phyloP scores from a whole-genome alignment of 106 monocot species.

The Dendrobium chrysotoxum region DNA sequence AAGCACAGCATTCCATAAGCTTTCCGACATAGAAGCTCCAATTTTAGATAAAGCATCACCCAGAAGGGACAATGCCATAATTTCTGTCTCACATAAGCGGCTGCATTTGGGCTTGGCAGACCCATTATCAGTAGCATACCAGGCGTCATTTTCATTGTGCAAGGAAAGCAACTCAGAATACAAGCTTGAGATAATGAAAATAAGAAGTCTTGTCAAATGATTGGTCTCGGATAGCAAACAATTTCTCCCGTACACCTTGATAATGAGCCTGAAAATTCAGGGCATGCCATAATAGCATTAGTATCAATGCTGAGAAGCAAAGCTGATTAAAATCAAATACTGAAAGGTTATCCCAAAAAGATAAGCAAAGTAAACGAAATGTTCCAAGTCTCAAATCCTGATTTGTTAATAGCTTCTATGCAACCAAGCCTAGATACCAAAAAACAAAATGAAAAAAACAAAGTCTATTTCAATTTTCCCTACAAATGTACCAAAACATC shows the following conservation, averaged over 20 bases:
- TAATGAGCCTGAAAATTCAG: constrained; percentile 33
- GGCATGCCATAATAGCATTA: not conserved
- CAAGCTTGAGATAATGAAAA: constrained; percentile 55
- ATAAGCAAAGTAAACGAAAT: not conserved
- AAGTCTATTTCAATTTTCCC: not conserved
- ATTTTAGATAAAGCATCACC: constrained; percentile 50
- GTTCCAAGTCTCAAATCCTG: not conserved
- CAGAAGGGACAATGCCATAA: constrained; percentile 49
- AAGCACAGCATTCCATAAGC: constrained; percentile 56
- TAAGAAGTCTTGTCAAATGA: constrained; percentile 33
- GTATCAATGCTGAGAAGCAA: not conserved
- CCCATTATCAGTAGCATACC: constrained; percentile 12
- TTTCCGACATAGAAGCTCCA: constrained; percentile 42
- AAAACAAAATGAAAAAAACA: not conserved
- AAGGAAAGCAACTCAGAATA: constrained; percentile 38
- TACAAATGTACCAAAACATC: not conserved
- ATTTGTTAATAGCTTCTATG: not conserved
- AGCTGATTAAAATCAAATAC: not conserved
- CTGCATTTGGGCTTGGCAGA: constrained; percentile 16
- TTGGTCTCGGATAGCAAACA: constrained; percentile 42
- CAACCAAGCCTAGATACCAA: not conserved
- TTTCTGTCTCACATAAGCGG: constrained; percentile 65
- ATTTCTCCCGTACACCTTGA: constrained; percentile 45
- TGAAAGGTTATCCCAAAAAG: not conserved
- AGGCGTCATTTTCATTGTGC: constrained; percentile 22